These are phyloP conservation scores for Leccinum boreale DNA, from an alignment of 768 basidiomycete genomes.

Conservation along the genomic window DNA sequence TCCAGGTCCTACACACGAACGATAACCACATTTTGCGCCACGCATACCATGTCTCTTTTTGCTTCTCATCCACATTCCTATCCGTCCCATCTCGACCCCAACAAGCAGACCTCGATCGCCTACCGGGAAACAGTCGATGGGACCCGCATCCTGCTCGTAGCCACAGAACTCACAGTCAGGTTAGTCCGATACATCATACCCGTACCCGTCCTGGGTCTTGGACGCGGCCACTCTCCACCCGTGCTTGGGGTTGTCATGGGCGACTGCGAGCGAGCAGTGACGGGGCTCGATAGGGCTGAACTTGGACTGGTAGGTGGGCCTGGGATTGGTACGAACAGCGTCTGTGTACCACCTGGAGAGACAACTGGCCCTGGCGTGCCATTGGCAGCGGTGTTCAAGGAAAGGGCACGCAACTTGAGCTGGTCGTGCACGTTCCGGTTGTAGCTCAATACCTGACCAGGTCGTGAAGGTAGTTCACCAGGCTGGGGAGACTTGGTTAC, in stretches of 20 bases:
- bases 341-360: constrained; percentile 24
- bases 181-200: constrained; percentile 63
- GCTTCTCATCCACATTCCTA: constrained; percentile 1
- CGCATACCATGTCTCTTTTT: background rate
- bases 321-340: constrained; percentile 13
- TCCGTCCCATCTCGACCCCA: background rate
- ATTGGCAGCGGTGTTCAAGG: constrained; percentile 9
- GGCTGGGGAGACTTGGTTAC: constrained; percentile 15
- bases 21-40: constrained; percentile 8
- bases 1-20: constrained; percentile 6
- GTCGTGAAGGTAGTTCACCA: constrained; percentile 21
- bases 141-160: constrained; percentile 41
- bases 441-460: constrained; percentile 28
- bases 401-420: constrained; percentile 23
- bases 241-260: constrained; percentile 15
- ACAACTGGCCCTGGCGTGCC: constrained; percentile 2
- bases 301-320: constrained; percentile 2
- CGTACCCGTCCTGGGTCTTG: constrained; percentile 60
- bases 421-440: constrained; percentile 36
- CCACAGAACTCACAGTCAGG: constrained; percentile 9
- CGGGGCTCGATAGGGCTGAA: constrained; percentile 11
- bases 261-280: constrained; percentile 17
- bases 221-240: constrained; percentile 28
- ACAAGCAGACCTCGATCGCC: background rate
- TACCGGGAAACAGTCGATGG: constrained; percentile 23